Evolutionary conservation across 2,329 filamentous ascomycete genomes (phyloP).

Genomic region (Alternaria ventricosa): DNA sequence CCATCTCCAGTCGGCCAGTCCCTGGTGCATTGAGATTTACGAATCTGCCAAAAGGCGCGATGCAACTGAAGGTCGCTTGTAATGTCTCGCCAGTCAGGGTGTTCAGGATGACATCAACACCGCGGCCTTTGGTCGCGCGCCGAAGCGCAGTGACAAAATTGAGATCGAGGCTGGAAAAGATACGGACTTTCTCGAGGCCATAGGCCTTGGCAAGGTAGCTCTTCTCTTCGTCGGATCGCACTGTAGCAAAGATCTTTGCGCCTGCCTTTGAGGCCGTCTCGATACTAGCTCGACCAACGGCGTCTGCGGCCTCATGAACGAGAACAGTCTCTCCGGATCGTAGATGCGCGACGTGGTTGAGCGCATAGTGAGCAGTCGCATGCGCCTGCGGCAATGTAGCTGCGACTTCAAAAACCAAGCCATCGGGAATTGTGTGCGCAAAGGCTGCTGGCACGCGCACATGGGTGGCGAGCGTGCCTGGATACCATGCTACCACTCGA

Average conservation of each 20-base stretch:
- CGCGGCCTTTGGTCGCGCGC: slow-evolving; percentile 23
- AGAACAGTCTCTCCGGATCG: slow-evolving; percentile 28
- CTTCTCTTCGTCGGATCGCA: slow-evolving; percentile 21
- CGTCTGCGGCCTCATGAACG: slow-evolving; percentile 34
- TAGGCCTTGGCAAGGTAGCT: slow-evolving; percentile 2
- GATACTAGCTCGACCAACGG: slow-evolving; percentile 15
- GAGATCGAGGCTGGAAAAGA: slow-evolving; percentile 32
- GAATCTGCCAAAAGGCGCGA: slow-evolving; percentile 45
- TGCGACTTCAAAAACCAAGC: slow-evolving; percentile 21
- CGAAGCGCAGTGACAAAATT: slow-evolving; percentile 24
- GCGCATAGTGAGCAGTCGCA: slow-evolving; percentile 21
- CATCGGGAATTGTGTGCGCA: slow-evolving; percentile 14
- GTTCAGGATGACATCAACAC: slow-evolving; percentile 45
- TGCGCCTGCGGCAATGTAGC: slow-evolving; percentile 24
- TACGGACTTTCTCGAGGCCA: slow-evolving; percentile 22
- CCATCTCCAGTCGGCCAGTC: slow-evolving; percentile 24
- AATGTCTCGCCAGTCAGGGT: slow-evolving; percentile 33
- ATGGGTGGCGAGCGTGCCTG: slow-evolving; percentile 7
- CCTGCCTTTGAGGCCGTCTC: slow-evolving; percentile 19
- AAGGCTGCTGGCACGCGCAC: slow-evolving; percentile 4
- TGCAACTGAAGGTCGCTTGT: slow-evolving; percentile 52
- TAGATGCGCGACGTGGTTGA: slow-evolving; percentile 21
- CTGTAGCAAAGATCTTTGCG: slow-evolving; percentile 36
- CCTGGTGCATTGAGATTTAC: slow-evolving; percentile 21
- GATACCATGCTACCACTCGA: slow-evolving; percentile 15